These are phyloP conservation scores for Extremus antarcticus DNA, from an alignment of 495 filamentous ascomycete genomes.

Conservation along the genomic window DNA sequence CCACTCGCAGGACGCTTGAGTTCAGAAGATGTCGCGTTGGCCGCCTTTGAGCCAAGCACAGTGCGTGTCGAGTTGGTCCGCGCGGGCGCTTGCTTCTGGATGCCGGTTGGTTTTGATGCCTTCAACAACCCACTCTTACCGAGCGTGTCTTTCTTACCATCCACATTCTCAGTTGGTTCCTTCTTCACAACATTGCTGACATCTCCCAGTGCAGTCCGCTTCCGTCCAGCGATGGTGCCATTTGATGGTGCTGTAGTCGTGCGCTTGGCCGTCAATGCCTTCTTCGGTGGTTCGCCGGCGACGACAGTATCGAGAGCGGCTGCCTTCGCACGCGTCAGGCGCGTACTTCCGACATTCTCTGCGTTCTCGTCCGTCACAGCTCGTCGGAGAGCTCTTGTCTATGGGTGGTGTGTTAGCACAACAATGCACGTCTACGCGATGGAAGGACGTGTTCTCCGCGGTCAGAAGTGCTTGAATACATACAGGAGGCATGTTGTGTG, in stretches of 20 bases:
- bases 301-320: conserved; percentile 52
- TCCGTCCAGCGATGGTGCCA: conserved; percentile 26
- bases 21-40: conserved; percentile 40
- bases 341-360: conserved; percentile 69
- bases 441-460: not conserved
- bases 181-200: conserved; percentile 86
- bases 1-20: conserved; percentile 63
- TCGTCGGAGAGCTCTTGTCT: conserved; percentile 52
- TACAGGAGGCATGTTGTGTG: conserved; percentile 20
- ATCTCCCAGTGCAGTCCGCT: conserved; percentile 56
- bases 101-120: conserved; percentile 58
- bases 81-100: conserved; percentile 59
- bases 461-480: not conserved
- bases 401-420: conserved; percentile 2
- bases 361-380: conserved; percentile 83
- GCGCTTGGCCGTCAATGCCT: conserved; percentile 66
- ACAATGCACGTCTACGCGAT: not conserved
- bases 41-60: conserved; percentile 51
- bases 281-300: conserved; percentile 48
- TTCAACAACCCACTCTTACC: conserved; percentile 54
- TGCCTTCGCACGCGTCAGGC: conserved; percentile 86
- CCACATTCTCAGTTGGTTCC: conserved; percentile 38
- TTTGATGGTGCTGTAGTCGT: conserved; percentile 33
- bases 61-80: conserved; percentile 55
- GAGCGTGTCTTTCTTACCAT: conserved; percentile 59